phyloP scores from a whole-genome alignment of 306 rosid species.

The Quercus suber region DNA sequence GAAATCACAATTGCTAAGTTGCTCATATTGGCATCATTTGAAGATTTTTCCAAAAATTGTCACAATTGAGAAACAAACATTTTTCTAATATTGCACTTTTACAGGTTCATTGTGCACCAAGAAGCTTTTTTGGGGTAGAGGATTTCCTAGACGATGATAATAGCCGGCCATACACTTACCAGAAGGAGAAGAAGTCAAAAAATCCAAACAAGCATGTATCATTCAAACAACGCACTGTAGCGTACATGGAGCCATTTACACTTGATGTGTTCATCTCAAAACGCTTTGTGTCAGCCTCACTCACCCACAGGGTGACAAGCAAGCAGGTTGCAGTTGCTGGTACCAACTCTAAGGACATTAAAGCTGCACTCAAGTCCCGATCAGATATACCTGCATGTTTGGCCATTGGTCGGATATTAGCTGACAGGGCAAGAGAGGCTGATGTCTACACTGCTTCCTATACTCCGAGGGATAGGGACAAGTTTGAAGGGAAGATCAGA shows the following conservation, averaged over 20 bases:
- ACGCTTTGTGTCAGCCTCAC: constrained; percentile 86
- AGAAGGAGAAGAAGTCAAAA: constrained; percentile 82
- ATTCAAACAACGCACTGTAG: constrained; percentile 82
- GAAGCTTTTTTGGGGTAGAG: constrained; percentile 95
- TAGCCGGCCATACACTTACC: constrained; percentile 85
- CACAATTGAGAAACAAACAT: too few relatives aligned
- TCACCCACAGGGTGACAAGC: constrained; percentile 87
- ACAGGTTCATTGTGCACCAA: constrained; percentile 63
- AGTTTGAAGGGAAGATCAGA: constrained; percentile 93
- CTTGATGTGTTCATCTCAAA: constrained; percentile 93
- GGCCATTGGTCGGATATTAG: constrained; percentile 70
- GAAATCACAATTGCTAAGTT: too few relatives aligned
- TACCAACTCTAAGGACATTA: constrained; percentile 93
- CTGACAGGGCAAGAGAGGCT: constrained; percentile 92
- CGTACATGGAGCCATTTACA: constrained; percentile 93
- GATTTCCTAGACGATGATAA: constrained; percentile 83
- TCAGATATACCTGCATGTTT: constrained; percentile 93
- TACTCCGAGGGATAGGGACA: constrained; percentile 91
- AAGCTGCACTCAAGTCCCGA: constrained; percentile 78
- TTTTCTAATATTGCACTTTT: background rate
- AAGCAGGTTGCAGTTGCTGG: constrained; percentile 98
- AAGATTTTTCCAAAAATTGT: too few relatives aligned
- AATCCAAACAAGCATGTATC: constrained; percentile 83
- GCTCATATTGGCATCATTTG: too few relatives aligned
- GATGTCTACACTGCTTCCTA: constrained; percentile 81